phyloP scores from a whole-genome alignment of 2,329 filamentous ascomycete genomes.

The Ascochyta koolunga region DNA sequence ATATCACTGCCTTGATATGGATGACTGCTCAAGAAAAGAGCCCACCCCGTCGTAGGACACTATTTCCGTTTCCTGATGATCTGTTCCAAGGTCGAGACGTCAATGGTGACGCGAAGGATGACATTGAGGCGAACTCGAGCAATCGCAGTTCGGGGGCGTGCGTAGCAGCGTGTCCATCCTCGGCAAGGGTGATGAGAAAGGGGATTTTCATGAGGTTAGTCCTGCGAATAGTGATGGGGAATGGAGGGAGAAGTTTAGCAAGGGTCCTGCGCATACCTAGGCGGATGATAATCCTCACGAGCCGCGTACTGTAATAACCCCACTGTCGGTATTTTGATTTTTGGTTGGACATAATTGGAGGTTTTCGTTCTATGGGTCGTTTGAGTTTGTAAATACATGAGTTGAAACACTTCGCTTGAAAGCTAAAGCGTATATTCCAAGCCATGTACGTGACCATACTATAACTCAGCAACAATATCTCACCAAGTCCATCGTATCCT shows the following conservation, averaged over 20 bases:
- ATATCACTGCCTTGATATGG: slow-evolving; percentile 48
- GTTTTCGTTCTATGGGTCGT: not conserved
- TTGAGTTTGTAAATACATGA: not conserved
- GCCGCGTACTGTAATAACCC: not conserved
- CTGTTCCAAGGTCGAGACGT: slow-evolving; percentile 20
- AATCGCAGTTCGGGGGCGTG: not conserved
- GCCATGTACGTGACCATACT: not conserved
- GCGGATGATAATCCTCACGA: not conserved
- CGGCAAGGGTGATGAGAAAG: not conserved
- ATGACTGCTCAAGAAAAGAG: slow-evolving; percentile 44
- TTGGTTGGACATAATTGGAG: not conserved
- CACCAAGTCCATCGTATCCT: not conserved
- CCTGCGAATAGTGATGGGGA: not conserved
- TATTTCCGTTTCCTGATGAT: slow-evolving; percentile 40
- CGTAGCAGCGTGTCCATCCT: not conserved
- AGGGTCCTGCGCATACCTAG: not conserved
- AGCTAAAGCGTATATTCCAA: not conserved
- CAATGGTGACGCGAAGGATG: slow-evolving; percentile 8
- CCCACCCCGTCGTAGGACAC: slow-evolving; percentile 38
- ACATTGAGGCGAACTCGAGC: slow-evolving; percentile 14
- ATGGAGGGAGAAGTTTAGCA: not conserved
- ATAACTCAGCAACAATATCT: not conserved
- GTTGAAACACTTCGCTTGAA: too few relatives aligned
- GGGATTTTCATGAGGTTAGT: not conserved
- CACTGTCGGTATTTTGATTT: too few relatives aligned